Base-by-base conservation (phyloP, 306 rosid genomes). In the Astragalus glycyphyllos region DNA sequence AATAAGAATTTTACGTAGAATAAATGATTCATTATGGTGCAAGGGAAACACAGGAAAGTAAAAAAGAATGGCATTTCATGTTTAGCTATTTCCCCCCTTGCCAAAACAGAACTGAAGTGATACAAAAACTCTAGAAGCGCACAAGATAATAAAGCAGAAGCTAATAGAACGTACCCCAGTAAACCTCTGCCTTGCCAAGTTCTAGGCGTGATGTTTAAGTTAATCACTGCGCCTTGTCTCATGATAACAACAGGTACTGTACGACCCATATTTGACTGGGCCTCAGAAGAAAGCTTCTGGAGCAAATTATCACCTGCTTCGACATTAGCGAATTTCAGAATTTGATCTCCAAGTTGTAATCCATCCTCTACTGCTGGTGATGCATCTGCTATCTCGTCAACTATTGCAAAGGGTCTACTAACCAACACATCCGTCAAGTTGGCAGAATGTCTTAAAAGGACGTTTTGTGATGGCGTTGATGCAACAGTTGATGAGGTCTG, bases 331-430 rank as follows among this genome's bases (percentile, higher is more conserved):
- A 87, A 86, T 77, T 87, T 91, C 82, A 89, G 64, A 79, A 94
- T 89, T 84, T 87, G 99, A 76, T 94, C 97, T 50, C 96, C 97
- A 66, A 94, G 88, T 65, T 89, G 96, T 62, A 94, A 83, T 54
- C 96, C 97, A 83, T 86, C 97, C 80, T 86, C 97, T 13, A 87
- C 96, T 17, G 97, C 95, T 8, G 99, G 96, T 1, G 99, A 94
- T 54, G 85, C 86, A 82, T 89, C 92, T 5, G 91, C 58, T 79
- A 94, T 87, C 83, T 91, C 99, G 57, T 94, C 99, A 49, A 91
- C 91, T 88, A 94, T 75, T 14, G 91, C 98, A 77, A 84, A 94
- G 20, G 99, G 95, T 68, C 88, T 68, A n/a, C 80, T 81, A 4
- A 80, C 80, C 44, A 81, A 57, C 74, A 84, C 75, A 79, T 85